Percentiles rank a stretch among this genome's conserved stretches.
These are phyloP conservation scores for Rhizopogon rudus DNA, from an alignment of 768 basidiomycete species.

Conservation along the genomic window DNA sequence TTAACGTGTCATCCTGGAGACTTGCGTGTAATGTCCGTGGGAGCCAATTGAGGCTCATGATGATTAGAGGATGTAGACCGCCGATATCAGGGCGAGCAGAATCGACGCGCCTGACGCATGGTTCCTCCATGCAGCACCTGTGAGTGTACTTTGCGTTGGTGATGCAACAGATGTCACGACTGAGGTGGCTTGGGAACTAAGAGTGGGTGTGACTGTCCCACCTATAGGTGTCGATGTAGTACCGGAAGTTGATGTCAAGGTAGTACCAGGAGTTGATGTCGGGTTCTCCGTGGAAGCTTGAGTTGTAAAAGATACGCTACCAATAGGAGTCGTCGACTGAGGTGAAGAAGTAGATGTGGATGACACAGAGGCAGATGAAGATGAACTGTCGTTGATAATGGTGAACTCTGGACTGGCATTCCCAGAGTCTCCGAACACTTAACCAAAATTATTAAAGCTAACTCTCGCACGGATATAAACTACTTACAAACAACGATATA, in stretches of 20 bases:
- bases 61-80: constrained; percentile 18
- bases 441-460: background rate
- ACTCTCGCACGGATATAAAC: background rate
- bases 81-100: constrained; percentile 10
- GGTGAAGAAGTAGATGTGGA: constrained; percentile 4
- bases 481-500: constrained; percentile 36
- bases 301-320: background rate
- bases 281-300: background rate
- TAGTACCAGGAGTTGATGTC: background rate
- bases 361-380: constrained; percentile 30
- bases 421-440: constrained; percentile 38
- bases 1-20: background rate
- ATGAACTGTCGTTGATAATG: constrained; percentile 48
- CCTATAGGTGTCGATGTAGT: background rate
- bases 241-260: background rate
- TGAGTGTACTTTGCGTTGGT: constrained; percentile 11
- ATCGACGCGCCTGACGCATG: constrained; percentile 14
- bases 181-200: constrained; percentile 1
- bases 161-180: constrained; percentile 6
- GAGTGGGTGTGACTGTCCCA: background rate
- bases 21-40: constrained; percentile 5
- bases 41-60: constrained; percentile 4
- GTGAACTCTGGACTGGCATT: constrained; percentile 36
- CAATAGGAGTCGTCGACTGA: background rate
- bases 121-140: constrained; percentile 20